These are phyloP conservation scores for Lycium barbarum DNA, from an alignment of 257 asterid genomes.

Conservation along the genomic window DNA sequence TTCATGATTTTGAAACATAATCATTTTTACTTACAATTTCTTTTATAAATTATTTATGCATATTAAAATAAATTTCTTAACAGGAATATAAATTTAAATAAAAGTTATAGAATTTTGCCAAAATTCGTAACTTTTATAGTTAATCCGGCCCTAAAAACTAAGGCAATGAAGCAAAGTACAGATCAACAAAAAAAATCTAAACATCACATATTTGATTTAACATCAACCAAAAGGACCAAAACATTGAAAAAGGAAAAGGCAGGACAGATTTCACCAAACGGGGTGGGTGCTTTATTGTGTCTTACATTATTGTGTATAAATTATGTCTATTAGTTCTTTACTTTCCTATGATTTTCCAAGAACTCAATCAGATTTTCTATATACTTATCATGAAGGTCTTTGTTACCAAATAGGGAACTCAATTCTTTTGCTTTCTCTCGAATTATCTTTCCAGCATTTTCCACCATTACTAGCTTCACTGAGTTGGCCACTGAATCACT, in stretches of 20 bases:
- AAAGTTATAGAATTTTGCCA: too few species aligned
- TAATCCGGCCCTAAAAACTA: too few species aligned
- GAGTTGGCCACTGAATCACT: slow-evolving; percentile 60
- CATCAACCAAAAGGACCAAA: not conserved
- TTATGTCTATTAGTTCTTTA: not conserved
- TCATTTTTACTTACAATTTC: not conserved
- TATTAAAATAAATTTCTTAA: not conserved
- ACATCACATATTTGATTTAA: not conserved
- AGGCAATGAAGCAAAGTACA: too few species aligned
- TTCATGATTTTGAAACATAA: not conserved
- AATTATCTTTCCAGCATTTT: slow-evolving; percentile 40
- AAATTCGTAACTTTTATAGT: too few species aligned
- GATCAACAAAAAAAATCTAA: too few species aligned
- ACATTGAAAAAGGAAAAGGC: not conserved
- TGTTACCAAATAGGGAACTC: slow-evolving; percentile 51
- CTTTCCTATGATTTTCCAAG: not conserved
- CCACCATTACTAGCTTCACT: slow-evolving; percentile 52
- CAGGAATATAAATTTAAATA: not conserved
- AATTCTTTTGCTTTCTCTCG: slow-evolving; percentile 61
- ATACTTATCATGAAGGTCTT: not conserved
- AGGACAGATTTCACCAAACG: not conserved
- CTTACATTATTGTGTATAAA: not conserved
- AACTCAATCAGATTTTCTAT: not conserved
- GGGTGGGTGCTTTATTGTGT: not conserved
- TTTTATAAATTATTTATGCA: not conserved